Evolutionary conservation across 1,284 basidiomycete species (phyloP), one percentile per base, ranked within the genome.

Genomic region (Melampsora americana): DNA sequence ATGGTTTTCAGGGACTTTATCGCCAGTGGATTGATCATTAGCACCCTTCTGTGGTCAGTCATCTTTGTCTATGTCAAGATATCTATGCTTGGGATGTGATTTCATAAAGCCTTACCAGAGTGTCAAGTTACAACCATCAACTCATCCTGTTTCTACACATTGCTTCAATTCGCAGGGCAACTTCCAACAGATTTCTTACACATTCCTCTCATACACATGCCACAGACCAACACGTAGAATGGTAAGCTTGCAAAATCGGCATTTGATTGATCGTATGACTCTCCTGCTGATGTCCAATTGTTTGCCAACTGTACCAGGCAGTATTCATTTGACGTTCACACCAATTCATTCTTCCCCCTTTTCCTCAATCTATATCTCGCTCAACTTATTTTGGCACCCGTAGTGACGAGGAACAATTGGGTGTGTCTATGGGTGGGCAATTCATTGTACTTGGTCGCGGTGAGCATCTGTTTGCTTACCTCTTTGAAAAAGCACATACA

Each of bases 241-340:
- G 81, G 80, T 80, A 39, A 60, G 79, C 66, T n/a, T 20, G 14
- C 23, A 46, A 7, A 28, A 2, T 30, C 35, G 23, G 2, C 44
- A 26, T 5, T 39, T 39, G 9, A 26, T 61, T 32, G 14, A 39
- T 69, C 35, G 14, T 20, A 26, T 20, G 7, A 11, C 1, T 26
- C 56, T 23, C 56, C 16, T 16, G 23, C 30, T 60, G 26, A 60
- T 60, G 2, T 32, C 5, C 23, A n/a, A 20, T 60, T 23, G 65
- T 30, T 62, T 26, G 26, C 32, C 50, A 18, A 26, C 56, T 60
- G 5, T 60, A 64, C 23, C 6, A 74, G 72, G 90, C 90, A 90
- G 20, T 96, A 95, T 83, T 91, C 91, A 18, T 95, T 97, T 80
- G 94, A 96, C 83, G 91, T 96, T 20, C 93, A 95, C 82, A 93